phyloP scores from a whole-genome alignment of 139 green algal species.

The Chlamydomonas applanata region DNA sequence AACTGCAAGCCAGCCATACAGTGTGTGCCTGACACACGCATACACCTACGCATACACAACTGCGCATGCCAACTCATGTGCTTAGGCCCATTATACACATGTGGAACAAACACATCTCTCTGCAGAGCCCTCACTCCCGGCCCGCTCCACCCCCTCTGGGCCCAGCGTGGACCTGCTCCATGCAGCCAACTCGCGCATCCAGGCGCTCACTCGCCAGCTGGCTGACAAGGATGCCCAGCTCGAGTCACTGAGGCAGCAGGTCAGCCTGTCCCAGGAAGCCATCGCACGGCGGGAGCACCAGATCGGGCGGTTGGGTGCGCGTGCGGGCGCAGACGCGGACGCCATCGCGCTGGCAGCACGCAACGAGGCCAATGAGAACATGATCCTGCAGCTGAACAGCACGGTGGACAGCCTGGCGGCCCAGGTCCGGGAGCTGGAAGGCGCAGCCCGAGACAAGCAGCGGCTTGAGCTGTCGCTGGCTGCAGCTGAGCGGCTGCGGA shows the following conservation, averaged over 20 bases:
- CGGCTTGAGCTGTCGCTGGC: slow-evolving; percentile 25
- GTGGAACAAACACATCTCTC: neutral
- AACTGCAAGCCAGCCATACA: no score
- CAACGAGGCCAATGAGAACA: slow-evolving; percentile 59
- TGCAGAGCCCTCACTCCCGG: neutral
- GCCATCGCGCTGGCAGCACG: slow-evolving; percentile 46
- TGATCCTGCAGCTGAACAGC: slow-evolving; percentile 66
- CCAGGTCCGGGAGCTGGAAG: slow-evolving; percentile 15
- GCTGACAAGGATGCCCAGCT: slow-evolving; percentile 15
- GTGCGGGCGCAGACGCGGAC: slow-evolving; percentile 52
- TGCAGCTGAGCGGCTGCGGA: slow-evolving; percentile 5
- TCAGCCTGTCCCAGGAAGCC: slow-evolving; percentile 9
- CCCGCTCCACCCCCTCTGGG: neutral
- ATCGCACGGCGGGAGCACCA: slow-evolving; percentile 46
- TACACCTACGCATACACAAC: no score
- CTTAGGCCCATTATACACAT: no score
- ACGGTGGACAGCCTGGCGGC: slow-evolving; percentile 29
- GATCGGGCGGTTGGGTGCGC: slow-evolving; percentile 44
- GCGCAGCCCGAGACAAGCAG: slow-evolving; percentile 14
- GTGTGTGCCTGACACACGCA: no score
- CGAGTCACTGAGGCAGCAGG: slow-evolving; percentile 18
- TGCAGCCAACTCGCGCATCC: slow-evolving; percentile 34
- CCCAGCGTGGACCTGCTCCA: slow-evolving; percentile 29
- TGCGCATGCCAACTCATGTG: no score
- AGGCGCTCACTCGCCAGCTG: slow-evolving; percentile 48